A percentile compares a stretch with the other conserved stretches of the same genome.
Evolutionary conservation across 208 protist genomes (phyloP).

Genomic region (Kentomonas sorsogonicus): DNA sequence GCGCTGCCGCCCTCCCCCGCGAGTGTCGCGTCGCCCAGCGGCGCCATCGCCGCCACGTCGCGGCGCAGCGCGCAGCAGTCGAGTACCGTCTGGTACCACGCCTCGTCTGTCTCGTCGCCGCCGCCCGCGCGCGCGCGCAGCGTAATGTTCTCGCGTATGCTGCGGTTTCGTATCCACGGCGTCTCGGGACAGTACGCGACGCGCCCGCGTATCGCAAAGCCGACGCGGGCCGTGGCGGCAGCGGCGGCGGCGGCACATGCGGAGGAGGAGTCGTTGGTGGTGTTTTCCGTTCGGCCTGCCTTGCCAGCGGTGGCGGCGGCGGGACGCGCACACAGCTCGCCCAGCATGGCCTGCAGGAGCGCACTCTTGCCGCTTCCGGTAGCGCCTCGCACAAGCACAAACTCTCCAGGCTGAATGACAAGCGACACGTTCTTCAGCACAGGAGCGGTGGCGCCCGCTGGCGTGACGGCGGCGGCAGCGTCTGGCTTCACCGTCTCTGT

Average conservation of each 20-base stretch:
- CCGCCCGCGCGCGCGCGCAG: constrained; percentile 32
- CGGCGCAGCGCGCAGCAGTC: constrained; percentile 60
- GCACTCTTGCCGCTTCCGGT: constrained; percentile 81
- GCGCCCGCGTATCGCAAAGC: constrained; percentile 49
- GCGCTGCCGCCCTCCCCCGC: constrained; percentile 76
- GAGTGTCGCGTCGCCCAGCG: constrained; percentile 86
- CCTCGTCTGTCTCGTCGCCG: constrained; percentile 25
- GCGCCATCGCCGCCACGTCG: constrained; percentile 75
- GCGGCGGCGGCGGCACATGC: too few species aligned
- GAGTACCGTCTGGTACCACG: constrained; percentile 67
- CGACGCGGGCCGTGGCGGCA: background rate
- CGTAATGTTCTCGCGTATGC: constrained; percentile 92
- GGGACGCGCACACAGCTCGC: constrained; percentile 47
- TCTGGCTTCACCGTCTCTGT: too few species aligned
- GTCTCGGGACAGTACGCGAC: constrained; percentile 82
- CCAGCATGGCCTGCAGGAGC: constrained; percentile 74
- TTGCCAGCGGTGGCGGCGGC: too few species aligned
- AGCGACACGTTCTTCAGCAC: constrained; percentile 58
- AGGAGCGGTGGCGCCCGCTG: too few species aligned
- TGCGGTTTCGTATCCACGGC: constrained; percentile 88
- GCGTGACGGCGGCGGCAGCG: too few species aligned
- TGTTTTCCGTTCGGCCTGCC: too few species aligned
- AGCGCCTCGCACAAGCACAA: constrained; percentile 72
- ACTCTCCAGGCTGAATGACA: constrained; percentile 53
- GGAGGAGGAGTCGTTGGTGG: too few species aligned